Percentiles rank a stretch among this genome's conserved stretches.
These are phyloP conservation scores for Apiospora kogelbergensis DNA, from an alignment of 2,329 filamentous ascomycete species.

Conservation along the genomic window DNA sequence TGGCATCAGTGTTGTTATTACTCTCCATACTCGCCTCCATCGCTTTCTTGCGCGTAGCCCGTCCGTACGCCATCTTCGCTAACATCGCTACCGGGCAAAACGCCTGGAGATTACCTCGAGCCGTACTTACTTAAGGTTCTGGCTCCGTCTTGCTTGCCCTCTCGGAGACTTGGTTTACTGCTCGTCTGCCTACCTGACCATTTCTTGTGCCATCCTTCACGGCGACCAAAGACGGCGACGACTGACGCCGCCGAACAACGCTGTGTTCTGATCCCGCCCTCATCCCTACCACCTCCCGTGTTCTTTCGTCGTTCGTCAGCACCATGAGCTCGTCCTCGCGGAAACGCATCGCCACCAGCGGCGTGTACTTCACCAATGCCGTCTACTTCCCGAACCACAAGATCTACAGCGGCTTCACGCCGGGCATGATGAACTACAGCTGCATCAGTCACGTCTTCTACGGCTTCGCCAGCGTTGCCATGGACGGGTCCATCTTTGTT, in stretches of 20 bases:
- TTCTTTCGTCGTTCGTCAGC: neutral
- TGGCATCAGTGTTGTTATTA: neutral
- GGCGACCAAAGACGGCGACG: neutral
- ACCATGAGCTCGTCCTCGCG: constrained; percentile 42
- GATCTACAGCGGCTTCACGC: constrained; percentile 71
- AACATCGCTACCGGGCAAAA: neutral
- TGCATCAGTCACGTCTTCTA: constrained; percentile 83
- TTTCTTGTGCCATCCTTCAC: neutral
- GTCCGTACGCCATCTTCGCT: neutral
- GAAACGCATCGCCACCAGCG: constrained; percentile 46
- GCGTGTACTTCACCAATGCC: constrained; percentile 66
- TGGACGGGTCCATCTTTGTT: constrained; percentile 75
- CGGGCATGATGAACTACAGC: constrained; percentile 70
- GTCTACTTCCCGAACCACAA: constrained; percentile 83
- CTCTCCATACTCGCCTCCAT: neutral
- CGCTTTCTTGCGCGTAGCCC: neutral
- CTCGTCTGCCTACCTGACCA: neutral
- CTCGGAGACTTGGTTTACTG: neutral
- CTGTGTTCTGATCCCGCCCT: neutral
- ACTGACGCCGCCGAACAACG: neutral
- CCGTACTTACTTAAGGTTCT: neutral
- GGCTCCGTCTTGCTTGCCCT: neutral
- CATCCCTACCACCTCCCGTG: neutral
- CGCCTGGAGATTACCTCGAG: neutral
- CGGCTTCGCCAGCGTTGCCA: constrained; percentile 73